Percentiles rank a stretch among this genome's conserved stretches.
Evolutionary conservation across 352 stramenopile species (phyloP).

Genomic region (Globisporangium uncinulatum): DNA sequence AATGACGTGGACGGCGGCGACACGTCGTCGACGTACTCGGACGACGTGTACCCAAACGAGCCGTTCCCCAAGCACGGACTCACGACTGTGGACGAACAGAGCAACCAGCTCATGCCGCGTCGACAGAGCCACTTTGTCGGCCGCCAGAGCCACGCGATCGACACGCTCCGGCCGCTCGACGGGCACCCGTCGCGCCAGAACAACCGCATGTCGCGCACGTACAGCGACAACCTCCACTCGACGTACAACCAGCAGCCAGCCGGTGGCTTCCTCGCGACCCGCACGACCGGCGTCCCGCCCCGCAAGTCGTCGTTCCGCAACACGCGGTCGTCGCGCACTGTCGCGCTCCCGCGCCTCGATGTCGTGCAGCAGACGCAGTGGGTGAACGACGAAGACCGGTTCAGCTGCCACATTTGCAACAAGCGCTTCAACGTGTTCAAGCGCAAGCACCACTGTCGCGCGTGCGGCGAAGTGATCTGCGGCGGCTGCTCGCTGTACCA

Average conservation of each 20-base stretch:
- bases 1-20: slow-evolving; percentile 72
- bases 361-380: slow-evolving; percentile 78
- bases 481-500: slow-evolving; percentile 80
- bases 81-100: slow-evolving; percentile 67
- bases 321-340: slow-evolving; percentile 66
- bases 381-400: slow-evolving; percentile 82
- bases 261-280: slow-evolving; percentile 16
- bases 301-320: slow-evolving; percentile 76
- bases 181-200: slow-evolving; percentile 28
- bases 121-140: slow-evolving; percentile 20
- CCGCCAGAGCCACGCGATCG: slow-evolving; percentile 28
- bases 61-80: slow-evolving; percentile 55
- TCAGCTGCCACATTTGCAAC: slow-evolving; percentile 86
- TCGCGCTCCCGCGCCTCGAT: slow-evolving; percentile 65
- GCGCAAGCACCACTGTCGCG: slow-evolving; percentile 83
- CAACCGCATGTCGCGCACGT: slow-evolving; percentile 32
- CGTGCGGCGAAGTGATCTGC: slow-evolving; percentile 85
- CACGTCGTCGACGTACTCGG: slow-evolving; percentile 56
- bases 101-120: slow-evolving; percentile 47
- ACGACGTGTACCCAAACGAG: slow-evolving; percentile 61
- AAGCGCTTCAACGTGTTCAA: slow-evolving; percentile 88
- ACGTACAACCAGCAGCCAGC: slow-evolving; percentile 19
- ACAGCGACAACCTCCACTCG: slow-evolving; percentile 34
- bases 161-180: slow-evolving; percentile 53
- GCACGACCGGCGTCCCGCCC: slow-evolving; percentile 24